Evolutionary conservation across 352 stramenopile genomes (phyloP), one percentile per base, ranked within the genome.

Genomic region (Phytophthora nicotianae): DNA sequence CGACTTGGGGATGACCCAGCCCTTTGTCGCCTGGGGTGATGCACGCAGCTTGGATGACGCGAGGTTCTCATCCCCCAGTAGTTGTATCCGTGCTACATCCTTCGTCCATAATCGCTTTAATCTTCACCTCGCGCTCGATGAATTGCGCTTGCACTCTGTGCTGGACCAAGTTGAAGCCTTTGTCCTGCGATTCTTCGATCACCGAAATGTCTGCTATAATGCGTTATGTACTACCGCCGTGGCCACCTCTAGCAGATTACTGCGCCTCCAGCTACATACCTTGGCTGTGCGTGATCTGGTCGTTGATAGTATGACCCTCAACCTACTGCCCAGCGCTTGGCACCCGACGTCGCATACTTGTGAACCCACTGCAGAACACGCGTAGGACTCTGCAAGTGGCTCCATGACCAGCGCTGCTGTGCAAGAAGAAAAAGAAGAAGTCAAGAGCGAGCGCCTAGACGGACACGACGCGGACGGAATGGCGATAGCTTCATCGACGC

Each of bases 401-500:
- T 21, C 21, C 37, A 23, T n/a, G 10, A 43, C 5, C 13, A 38
- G n/a, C 4, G n/a, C 32, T 35, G 32, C 27, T 8, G 9, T 13
- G 5, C 27, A 33, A 33, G 27, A 33, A 13, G 27, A 33, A 33
- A 8, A 33, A 13, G 27, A 33, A 33, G 8, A 5, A 33, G 11
- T 33, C 27, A n/a, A n/a, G n/a, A n/a, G n/a, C n/a, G n/a, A n/a
- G 32, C 29, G 7, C 24, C 24, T 29, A 29, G 24, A 29, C 24
- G 3, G 24, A 29, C 24, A 29, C 24, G 27, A 33, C 27, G 1
- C 32, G 13, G 13, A 38, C 13, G 32, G 32, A n/a, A 38, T 17
- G 32, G n/a, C 32, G 23, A 57, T 48, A 19, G 41, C 40, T 59
- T 59, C 40, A 54, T 41, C 53, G 27, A 48, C 17, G 17, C n/a